phyloP scores from a whole-genome alignment of 768 basidiomycete genomes.

The Rubroboletus satanas region DNA sequence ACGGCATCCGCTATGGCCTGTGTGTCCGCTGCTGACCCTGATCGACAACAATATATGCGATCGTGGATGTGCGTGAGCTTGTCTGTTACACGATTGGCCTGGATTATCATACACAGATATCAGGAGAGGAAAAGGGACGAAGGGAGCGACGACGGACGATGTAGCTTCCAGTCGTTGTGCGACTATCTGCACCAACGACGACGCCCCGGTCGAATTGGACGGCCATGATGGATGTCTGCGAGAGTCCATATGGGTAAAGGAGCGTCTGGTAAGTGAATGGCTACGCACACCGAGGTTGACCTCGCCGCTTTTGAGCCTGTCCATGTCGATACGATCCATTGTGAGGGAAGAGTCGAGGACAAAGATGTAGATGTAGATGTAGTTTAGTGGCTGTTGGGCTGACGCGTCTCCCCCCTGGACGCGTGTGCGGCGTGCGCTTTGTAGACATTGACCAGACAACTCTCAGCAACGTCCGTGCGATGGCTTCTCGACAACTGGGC shows the following conservation, averaged over 20 bases:
- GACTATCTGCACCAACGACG: conserved; percentile 94
- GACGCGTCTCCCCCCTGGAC: conserved; percentile 48
- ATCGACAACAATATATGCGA: conserved; percentile 98
- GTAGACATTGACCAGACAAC: neutral
- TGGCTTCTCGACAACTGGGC: conserved; percentile 54
- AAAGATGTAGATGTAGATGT: neutral
- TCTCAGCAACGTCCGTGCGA: conserved; percentile 20
- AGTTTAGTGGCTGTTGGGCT: conserved; percentile 30
- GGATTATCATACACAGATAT: neutral
- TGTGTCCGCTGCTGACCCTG: conserved; percentile 96
- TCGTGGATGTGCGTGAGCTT: conserved; percentile 96
- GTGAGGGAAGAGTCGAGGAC: conserved; percentile 21
- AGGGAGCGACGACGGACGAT: conserved; percentile 56
- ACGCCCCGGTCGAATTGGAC: conserved; percentile 95
- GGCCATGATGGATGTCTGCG: conserved; percentile 97
- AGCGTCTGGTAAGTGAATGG: neutral
- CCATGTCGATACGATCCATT: conserved; percentile 74
- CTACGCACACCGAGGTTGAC: conserved; percentile 89
- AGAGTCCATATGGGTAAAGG: neutral
- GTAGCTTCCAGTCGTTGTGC: conserved; percentile 95
- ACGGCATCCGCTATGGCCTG: conserved; percentile 94
- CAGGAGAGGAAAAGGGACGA: neutral
- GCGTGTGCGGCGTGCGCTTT: conserved; percentile 23
- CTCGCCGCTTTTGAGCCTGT: conserved; percentile 89
- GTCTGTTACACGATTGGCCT: conserved; percentile 99